Base-by-base conservation (phyloP, 75 land plant species). In the Ceratopteris richardii region DNA sequence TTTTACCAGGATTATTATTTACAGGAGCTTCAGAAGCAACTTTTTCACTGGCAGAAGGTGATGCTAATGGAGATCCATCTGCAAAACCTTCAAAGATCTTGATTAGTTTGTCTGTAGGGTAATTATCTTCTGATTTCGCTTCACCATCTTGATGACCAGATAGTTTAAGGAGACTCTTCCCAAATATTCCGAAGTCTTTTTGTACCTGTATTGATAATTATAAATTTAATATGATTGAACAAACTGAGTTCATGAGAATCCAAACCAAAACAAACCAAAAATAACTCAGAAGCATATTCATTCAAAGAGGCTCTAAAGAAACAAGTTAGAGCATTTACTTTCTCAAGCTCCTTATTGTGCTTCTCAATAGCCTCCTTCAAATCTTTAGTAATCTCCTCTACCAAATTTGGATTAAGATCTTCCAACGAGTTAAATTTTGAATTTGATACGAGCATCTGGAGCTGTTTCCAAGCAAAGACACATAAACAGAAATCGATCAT, bases 161-260 rank as follows among this genome's bases (percentile, higher is more conserved):
- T 64, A 73, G 54, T 40, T 63, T 73, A 39, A 73, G 60, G 4
- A 73, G 55, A 10, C 69, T 58, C 29, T 53, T 73, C 19, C 69
- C 70, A 58, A 71, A 33, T 21, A 63, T 16, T 13, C 74, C 65
- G 31, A 66, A 41, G 26, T 66, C 70, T 46, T 65, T 68, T 19
- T 59, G 51, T 18, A 66, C 3, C 69, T 66, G 60, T 44, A 33
- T 16, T 9, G 28, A 47, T n/a, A n/a, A n/a, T n/a, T n/a, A n/a
- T n/a, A n/a, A n/a, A n/a, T n/a, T n/a, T n/a, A n/a, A 0, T 24
- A 24, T 16, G 12, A 52, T 16, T 16, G 54, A 14, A 52, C 14
- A 20, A 14, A 13, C 14, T 52, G 13, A 52, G 20, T 16, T 16
- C 12, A 52, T 11, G 20, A 52, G 20, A 13, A 14, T 20, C 17